Conservation (phyloP, 352 stramenopile genomes). For the Phytophthora meadii region DNA sequence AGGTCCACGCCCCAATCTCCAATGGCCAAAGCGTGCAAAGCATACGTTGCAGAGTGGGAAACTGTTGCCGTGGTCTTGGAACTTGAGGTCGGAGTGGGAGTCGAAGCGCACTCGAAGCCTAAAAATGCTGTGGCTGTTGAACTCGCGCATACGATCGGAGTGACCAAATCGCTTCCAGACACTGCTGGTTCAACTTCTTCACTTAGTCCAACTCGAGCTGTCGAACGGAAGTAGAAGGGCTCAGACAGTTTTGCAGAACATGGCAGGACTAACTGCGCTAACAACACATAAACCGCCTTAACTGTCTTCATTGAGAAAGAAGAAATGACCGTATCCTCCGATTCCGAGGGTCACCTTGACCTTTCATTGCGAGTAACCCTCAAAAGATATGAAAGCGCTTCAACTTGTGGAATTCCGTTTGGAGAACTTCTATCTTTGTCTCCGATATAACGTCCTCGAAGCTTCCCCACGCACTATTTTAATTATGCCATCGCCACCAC, state of each 20-base stretch:
- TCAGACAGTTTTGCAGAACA: constrained; percentile 1
- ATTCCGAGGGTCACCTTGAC: constrained; percentile 21
- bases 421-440: constrained; percentile 6
- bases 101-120: constrained; percentile 48
- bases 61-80: constrained; percentile 29
- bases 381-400: not conserved
- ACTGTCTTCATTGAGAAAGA: constrained; percentile 10
- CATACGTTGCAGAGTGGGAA: constrained; percentile 49
- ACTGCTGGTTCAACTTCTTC: constrained; percentile 15
- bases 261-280: constrained; percentile 12
- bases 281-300: constrained; percentile 5
- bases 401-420: not conserved
- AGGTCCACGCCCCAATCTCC: constrained; percentile 75
- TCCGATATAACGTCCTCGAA: constrained; percentile 16
- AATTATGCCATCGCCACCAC: not conserved
- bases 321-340: constrained; percentile 9
- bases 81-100: constrained; percentile 15
- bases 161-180: constrained; percentile 41
- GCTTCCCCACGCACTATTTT: constrained; percentile 24
- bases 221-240: constrained; percentile 4
- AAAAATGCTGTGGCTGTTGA: constrained; percentile 47
- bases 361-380: constrained; percentile 10
- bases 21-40: constrained; percentile 71
- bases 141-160: constrained; percentile 49
- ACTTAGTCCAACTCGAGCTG: constrained; percentile 14